A percentile compares a stretch with the other conserved stretches of the same genome.
These are phyloP conservation scores for Taphrina wiesneri DNA, from an alignment of 1,139 yeast species.

Conservation along the genomic window DNA sequence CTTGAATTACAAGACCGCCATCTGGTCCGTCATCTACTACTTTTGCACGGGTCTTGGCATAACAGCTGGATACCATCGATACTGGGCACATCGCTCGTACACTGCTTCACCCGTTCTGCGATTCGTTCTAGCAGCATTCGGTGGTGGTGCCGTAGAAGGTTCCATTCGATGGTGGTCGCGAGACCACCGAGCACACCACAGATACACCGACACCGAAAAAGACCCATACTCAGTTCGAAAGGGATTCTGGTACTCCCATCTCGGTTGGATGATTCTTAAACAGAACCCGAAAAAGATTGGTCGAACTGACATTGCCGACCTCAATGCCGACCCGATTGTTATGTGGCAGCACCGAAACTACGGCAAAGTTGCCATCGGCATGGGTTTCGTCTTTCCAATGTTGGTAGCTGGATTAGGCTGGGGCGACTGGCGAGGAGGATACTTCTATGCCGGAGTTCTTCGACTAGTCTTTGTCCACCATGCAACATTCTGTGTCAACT, in stretches of 20 bases:
- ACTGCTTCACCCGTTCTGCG: slow-evolving; percentile 71
- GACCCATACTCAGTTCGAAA: slow-evolving; percentile 97
- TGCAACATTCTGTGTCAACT: slow-evolving; percentile 97
- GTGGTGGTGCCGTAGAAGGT: slow-evolving; percentile 95
- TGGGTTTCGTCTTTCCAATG: slow-evolving; percentile 75
- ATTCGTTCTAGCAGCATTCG: slow-evolving; percentile 74
- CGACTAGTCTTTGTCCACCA: slow-evolving; percentile 87
- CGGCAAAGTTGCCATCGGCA: slow-evolving; percentile 61
- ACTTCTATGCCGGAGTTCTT: slow-evolving; percentile 83
- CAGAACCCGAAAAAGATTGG: slow-evolving; percentile 96
- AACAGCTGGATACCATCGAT: slow-evolving; percentile 92
- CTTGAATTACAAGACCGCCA: slow-evolving; percentile 61
- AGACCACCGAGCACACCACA: slow-evolving; percentile 94
- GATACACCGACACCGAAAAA: slow-evolving; percentile 93
- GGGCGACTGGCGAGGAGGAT: slow-evolving; percentile 92
- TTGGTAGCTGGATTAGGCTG: slow-evolving; percentile 74
- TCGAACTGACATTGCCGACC: slow-evolving; percentile 91
- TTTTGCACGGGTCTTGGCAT: slow-evolving; percentile 79
- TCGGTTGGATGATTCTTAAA: slow-evolving; percentile 95
- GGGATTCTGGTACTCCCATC: slow-evolving; percentile 93
- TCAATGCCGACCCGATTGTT: slow-evolving; percentile 86
- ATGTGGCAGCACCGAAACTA: slow-evolving; percentile 93
- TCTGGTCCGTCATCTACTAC: slow-evolving; percentile 65
- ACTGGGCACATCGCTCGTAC: slow-evolving; percentile 88
- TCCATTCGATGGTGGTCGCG: slow-evolving; percentile 99